Conservation (phyloP, 83 land plant species). For the Thuja plicata region DNA sequence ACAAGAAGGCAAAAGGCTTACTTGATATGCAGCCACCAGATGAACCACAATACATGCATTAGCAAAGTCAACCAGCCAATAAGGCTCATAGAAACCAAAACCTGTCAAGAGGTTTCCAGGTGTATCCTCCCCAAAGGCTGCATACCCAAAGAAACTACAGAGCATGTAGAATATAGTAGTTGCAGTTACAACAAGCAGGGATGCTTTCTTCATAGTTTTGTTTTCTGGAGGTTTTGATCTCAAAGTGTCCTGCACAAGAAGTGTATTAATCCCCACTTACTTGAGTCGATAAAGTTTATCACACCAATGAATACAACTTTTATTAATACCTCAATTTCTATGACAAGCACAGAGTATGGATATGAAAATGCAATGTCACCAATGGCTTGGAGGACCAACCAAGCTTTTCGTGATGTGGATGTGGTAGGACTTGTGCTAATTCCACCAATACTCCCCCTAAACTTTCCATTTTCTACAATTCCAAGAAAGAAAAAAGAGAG, state of each 20-base stretch:
- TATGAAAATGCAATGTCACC: conserved; percentile 89
- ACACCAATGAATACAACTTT: not conserved
- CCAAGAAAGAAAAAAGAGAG: too few relatives aligned
- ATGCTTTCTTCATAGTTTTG: conserved; percentile 84
- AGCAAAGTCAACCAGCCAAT: conserved; percentile 88
- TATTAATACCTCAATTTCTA: conserved; percentile 68
- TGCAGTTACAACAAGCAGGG: conserved; percentile 45
- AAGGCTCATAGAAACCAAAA: conserved; percentile 82
- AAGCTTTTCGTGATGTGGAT: conserved; percentile 37
- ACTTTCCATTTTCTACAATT: conserved; percentile 52
- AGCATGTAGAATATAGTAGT: conserved; percentile 77
- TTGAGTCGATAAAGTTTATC: not conserved
- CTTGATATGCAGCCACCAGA: conserved; percentile 89
- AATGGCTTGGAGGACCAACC: conserved; percentile 57
- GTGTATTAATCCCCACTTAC: not conserved
- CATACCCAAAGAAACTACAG: conserved; percentile 90
- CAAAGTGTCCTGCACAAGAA: conserved; percentile 64
- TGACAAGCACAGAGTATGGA: conserved; percentile 64
- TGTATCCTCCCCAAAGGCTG: conserved; percentile 83
- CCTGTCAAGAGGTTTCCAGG: conserved; percentile 91
- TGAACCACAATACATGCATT: conserved; percentile 85
- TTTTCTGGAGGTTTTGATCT: conserved; percentile 82
- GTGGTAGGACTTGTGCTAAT: conserved; percentile 18
- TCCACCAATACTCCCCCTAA: conserved; percentile 58
- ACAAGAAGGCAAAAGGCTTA: conserved; percentile 11